A percentile compares a stretch with the other conserved stretches of the same genome.
Conservation (phyloP, 1,284 basidiomycete genomes). For the Schizopora paradoxa region DNA sequence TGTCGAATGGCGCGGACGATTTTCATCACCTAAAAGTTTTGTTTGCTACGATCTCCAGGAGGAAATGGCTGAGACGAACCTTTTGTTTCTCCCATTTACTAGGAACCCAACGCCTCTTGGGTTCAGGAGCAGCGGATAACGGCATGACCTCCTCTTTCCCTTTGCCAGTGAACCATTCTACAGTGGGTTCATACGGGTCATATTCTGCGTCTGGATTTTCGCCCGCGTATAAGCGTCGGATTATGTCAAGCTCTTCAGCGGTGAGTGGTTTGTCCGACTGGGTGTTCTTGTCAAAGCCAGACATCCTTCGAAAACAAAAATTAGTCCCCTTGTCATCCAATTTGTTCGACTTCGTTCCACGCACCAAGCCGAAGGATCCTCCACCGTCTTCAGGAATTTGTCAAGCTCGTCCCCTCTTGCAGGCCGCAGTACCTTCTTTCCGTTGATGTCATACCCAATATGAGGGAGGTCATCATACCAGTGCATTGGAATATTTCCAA, state of each 20-base stretch:
- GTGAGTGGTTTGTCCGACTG: slow-evolving; percentile 87
- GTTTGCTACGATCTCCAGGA: neutral
- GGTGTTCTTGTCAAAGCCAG: slow-evolving; percentile 86
- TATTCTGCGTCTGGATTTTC: slow-evolving; percentile 91
- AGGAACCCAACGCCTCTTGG: slow-evolving; percentile 94
- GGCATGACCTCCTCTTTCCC: slow-evolving; percentile 95
- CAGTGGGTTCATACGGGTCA: slow-evolving; percentile 88
- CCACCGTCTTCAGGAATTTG: slow-evolving; percentile 92
- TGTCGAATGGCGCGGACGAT: slow-evolving; percentile 97
- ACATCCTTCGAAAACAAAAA: slow-evolving; percentile 56
- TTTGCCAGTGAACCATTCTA: slow-evolving; percentile 97
- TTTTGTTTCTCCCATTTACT: slow-evolving; percentile 99
- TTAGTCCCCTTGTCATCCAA: slow-evolving; percentile 3
- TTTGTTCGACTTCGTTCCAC: slow-evolving; percentile 22
- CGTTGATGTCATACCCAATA: slow-evolving; percentile 95
- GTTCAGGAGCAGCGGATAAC: slow-evolving; percentile 86
- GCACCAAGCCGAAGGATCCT: slow-evolving; percentile 88
- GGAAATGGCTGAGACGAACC: slow-evolving; percentile 44
- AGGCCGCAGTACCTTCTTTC: slow-evolving; percentile 90
- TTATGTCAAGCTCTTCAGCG: slow-evolving; percentile 92
- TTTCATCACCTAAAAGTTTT: slow-evolving; percentile 92
- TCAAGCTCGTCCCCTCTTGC: slow-evolving; percentile 96
- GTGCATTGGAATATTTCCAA: slow-evolving; percentile 94
- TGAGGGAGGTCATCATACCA: slow-evolving; percentile 99
- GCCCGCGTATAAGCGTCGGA: slow-evolving; percentile 81